These are phyloP conservation scores for Phialocephala sp. DNA, from an alignment of 2,329 filamentous ascomycete genomes.

Conservation along the genomic window DNA sequence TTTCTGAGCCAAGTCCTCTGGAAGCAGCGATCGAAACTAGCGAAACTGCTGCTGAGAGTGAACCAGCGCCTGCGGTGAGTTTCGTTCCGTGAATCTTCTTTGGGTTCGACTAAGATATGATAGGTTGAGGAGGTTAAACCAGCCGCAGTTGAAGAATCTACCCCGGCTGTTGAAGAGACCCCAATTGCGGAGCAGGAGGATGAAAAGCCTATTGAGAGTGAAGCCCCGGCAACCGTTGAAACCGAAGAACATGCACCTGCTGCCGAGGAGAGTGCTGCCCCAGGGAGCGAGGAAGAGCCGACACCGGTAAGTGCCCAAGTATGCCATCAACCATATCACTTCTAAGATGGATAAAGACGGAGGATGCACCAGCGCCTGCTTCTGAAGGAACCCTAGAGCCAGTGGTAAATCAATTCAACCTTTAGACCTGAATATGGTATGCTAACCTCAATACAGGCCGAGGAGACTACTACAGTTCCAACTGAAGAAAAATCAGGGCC, in stretches of 20 bases:
- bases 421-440: neutral
- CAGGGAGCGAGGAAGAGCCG: neutral
- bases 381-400: neutral
- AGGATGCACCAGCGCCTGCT: neutral
- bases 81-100: neutral
- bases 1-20: constrained; percentile 15
- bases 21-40: neutral
- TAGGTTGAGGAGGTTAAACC: constrained; percentile 6
- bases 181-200: neutral
- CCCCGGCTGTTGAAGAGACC: neutral
- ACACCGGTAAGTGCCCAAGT: neutral
- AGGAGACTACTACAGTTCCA: constrained; percentile 11
- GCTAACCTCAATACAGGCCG: constrained; percentile 6
- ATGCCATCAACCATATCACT: neutral
- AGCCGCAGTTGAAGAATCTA: neutral
- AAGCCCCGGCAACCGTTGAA: neutral
- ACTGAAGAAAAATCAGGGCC: neutral
- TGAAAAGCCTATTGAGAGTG: constrained; percentile 1
- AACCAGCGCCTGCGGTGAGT: constrained; percentile 13
- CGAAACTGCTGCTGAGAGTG: constrained; percentile 10
- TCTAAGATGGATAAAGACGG: neutral
- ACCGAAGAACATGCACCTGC: neutral
- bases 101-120: neutral
- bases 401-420: neutral
- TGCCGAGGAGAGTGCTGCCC: neutral